Evolutionary conservation across 2,329 filamentous ascomycete species (phyloP).

Genomic region (Fusarium longipes): DNA sequence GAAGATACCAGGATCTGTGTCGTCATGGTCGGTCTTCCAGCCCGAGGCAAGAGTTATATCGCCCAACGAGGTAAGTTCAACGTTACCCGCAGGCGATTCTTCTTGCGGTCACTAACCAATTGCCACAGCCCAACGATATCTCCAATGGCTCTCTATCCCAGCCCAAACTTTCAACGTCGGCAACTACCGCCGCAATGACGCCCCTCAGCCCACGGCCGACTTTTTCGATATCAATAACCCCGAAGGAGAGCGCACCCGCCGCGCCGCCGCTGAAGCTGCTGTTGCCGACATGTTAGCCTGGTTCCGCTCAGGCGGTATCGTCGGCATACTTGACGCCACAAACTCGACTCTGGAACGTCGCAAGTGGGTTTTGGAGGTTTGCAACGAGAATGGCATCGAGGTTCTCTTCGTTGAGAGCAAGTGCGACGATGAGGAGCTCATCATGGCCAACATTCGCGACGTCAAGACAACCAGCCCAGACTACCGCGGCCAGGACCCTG

Average conservation of each 20-base stretch:
- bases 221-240: conserved; percentile 94
- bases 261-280: conserved; percentile 89
- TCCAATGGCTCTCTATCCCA: conserved; percentile 95
- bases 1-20: conserved; percentile 98
- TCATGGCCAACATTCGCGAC: conserved; percentile 98
- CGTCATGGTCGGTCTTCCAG: conserved; percentile 97
- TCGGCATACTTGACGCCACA: conserved; percentile 95
- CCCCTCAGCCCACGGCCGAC: conserved; percentile 88
- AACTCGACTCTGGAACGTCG: conserved; percentile 93
- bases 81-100: neutral
- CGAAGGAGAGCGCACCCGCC: conserved; percentile 89
- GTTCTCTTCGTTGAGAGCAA: conserved; percentile 97
- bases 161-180: conserved; percentile 98
- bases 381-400: conserved; percentile 80
- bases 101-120: conserved; percentile 22
- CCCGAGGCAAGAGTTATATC: conserved; percentile 96
- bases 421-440: conserved; percentile 93
- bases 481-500: conserved; percentile 93
- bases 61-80: conserved; percentile 85
- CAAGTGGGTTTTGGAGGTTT: conserved; percentile 89
- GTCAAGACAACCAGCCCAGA: conserved; percentile 98
- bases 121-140: conserved; percentile 85
- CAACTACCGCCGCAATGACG: conserved; percentile 89
- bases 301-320: conserved; percentile 84
- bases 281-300: conserved; percentile 94